Conservation (phyloP, 306 rosid genomes). For the Cucurbita moschata region DNA sequence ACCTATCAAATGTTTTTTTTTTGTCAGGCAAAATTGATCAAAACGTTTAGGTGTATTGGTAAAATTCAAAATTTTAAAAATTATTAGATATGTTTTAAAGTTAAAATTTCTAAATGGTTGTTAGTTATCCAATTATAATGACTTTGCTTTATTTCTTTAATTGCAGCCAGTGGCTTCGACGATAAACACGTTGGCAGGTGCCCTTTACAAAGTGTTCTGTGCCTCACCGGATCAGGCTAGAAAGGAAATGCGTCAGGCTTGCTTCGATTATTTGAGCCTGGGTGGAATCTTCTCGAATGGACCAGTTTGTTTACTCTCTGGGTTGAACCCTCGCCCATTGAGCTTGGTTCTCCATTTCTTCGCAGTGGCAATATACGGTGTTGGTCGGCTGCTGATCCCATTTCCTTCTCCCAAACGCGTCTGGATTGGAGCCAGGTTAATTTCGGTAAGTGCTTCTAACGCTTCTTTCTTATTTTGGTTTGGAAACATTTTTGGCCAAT, state of each 20-base stretch:
- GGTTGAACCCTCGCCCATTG: constrained; percentile 79
- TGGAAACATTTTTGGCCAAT: neutral
- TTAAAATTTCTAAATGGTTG: neutral
- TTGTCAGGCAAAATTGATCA: no score
- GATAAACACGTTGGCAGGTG: constrained; percentile 92
- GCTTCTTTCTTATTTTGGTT: neutral
- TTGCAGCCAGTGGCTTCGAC: constrained; percentile 93
- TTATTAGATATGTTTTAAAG: no score
- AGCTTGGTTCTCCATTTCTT: constrained; percentile 92
- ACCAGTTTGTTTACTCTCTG: constrained; percentile 78
- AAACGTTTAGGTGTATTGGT: no score
- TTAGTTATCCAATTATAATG: neutral
- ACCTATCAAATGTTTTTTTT: no score
- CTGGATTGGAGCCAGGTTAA: constrained; percentile 68
- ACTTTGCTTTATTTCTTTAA: neutral
- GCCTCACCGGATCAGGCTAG: constrained; percentile 89
- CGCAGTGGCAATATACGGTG: constrained; percentile 80
- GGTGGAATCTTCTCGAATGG: constrained; percentile 78
- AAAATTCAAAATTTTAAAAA: no score
- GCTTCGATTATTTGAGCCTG: constrained; percentile 86
- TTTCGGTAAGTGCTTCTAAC: constrained; percentile 30
- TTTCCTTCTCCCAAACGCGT: constrained; percentile 77
- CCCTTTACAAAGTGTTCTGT: constrained; percentile 83
- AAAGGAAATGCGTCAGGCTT: constrained; percentile 92
- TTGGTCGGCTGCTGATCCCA: constrained; percentile 69